These are phyloP conservation scores for Globisporangium splendens DNA, from an alignment of 352 stramenopile species.

Conservation along the genomic window DNA sequence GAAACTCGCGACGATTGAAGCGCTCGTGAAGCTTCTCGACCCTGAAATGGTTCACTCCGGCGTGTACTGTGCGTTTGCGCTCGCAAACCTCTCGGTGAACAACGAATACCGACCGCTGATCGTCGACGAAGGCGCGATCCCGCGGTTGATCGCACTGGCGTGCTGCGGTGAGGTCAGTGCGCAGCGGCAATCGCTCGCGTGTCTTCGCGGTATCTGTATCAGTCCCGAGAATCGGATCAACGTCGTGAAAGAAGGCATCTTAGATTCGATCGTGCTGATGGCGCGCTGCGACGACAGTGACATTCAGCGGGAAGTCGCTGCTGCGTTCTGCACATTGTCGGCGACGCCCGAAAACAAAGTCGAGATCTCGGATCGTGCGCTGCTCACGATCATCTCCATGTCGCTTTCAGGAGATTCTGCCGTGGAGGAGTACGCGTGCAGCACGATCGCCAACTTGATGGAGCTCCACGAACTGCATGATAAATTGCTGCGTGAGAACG, in stretches of 20 bases:
- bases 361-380: slow-evolving; percentile 91
- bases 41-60: slow-evolving; percentile 80
- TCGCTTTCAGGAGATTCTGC: slow-evolving; percentile 88
- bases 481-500: slow-evolving; percentile 94
- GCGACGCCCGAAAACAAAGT: slow-evolving; percentile 95
- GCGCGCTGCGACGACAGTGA: slow-evolving; percentile 89
- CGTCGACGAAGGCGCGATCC: slow-evolving; percentile 91
- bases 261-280: slow-evolving; percentile 96
- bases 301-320: slow-evolving; percentile 91
- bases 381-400: slow-evolving; percentile 95
- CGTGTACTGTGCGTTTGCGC: slow-evolving; percentile 91
- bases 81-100: slow-evolving; percentile 94
- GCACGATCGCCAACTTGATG: slow-evolving; percentile 94
- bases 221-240: slow-evolving; percentile 82
- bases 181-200: slow-evolving; percentile 91
- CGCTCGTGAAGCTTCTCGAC: slow-evolving; percentile 91
- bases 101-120: slow-evolving; percentile 90
- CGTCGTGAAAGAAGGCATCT: slow-evolving; percentile 92
- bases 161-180: slow-evolving; percentile 93
- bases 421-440: slow-evolving; percentile 93
- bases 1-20: slow-evolving; percentile 83
- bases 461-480: slow-evolving; percentile 93
- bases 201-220: slow-evolving; percentile 92
- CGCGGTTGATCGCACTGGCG: slow-evolving; percentile 91
- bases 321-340: slow-evolving; percentile 93